Percentiles rank a stretch among this genome's conserved stretches.
Evolutionary conservation across 2,329 filamentous ascomycete genomes (phyloP).

Genomic region (Cytospora chrysosperma): DNA sequence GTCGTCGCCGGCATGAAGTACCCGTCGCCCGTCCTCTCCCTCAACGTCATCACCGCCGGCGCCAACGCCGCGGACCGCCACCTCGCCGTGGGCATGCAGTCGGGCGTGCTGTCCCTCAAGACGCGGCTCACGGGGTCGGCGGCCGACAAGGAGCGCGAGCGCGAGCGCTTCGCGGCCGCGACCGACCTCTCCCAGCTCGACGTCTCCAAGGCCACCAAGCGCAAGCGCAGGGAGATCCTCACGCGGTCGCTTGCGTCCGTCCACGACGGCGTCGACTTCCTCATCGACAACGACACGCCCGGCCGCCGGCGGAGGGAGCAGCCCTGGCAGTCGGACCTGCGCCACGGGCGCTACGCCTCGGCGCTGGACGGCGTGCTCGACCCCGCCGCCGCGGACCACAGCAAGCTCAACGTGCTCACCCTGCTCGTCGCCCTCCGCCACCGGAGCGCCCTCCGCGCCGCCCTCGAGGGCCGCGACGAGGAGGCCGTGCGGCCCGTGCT

Average conservation of each 20-base stretch:
- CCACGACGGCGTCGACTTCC: slow-evolving; percentile 82
- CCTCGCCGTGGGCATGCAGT: slow-evolving; percentile 91
- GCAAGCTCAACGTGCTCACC: slow-evolving; percentile 66
- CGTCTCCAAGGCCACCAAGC: slow-evolving; percentile 61
- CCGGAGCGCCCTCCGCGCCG: slow-evolving; percentile 77
- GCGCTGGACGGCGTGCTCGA: slow-evolving; percentile 80
- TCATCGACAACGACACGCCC: slow-evolving; percentile 71
- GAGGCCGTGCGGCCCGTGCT: slow-evolving; percentile 77
- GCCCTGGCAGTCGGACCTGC: slow-evolving; percentile 77
- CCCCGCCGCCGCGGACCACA: slow-evolving; percentile 49
- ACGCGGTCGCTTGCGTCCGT: slow-evolving; percentile 68
- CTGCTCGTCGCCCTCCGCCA: slow-evolving; percentile 83
- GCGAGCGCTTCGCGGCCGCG: slow-evolving; percentile 70
- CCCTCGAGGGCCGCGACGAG: slow-evolving; percentile 80
- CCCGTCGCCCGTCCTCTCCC: slow-evolving; percentile 81
- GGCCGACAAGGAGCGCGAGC: slow-evolving; percentile 77
- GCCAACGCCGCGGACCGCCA: slow-evolving; percentile 78
- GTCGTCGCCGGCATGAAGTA: slow-evolving; percentile 96
- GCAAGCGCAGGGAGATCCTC: slow-evolving; percentile 55
- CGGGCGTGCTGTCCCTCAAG: slow-evolving; percentile 84
- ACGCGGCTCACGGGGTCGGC: slow-evolving; percentile 84
- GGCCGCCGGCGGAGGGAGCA: slow-evolving; percentile 58
- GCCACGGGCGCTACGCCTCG: slow-evolving; percentile 71
- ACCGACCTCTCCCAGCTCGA: slow-evolving; percentile 81
- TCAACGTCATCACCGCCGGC: slow-evolving; percentile 72